Conservation (phyloP, 2,329 filamentous ascomycete species). For the Penicillium sclerotigenum region DNA sequence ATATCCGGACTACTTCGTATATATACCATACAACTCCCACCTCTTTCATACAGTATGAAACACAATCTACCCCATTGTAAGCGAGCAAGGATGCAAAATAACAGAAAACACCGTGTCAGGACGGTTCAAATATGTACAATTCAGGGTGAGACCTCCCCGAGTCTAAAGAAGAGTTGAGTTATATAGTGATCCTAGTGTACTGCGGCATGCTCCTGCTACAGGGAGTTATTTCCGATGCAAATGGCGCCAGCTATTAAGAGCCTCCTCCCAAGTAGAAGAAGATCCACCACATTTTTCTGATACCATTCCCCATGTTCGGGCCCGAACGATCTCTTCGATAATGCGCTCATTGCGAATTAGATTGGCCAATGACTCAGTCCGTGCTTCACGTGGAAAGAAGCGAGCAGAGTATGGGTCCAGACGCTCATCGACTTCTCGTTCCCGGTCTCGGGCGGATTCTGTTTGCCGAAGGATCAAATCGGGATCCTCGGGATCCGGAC, state of each 20-base stretch:
- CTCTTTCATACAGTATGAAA: background rate
- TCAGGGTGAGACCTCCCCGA: background rate
- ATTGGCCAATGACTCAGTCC: conserved; percentile 75
- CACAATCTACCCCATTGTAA: background rate
- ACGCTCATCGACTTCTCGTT: conserved; percentile 78
- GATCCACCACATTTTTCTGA: conserved; percentile 68
- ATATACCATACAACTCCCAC: background rate
- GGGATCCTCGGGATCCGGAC: conserved; percentile 82
- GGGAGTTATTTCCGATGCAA: conserved; percentile 22
- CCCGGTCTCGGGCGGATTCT: conserved; percentile 67
- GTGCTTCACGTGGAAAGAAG: conserved; percentile 71
- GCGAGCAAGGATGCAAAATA: no score
- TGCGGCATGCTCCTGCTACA: background rate
- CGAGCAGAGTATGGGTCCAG: conserved; percentile 86
- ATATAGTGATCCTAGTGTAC: background rate
- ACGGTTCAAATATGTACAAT: background rate
- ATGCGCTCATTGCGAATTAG: conserved; percentile 67
- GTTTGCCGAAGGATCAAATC: conserved; percentile 66
- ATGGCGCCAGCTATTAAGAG: conserved; percentile 61
- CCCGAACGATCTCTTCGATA: conserved; percentile 73
- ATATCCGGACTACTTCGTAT: background rate
- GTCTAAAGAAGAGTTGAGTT: conserved; percentile 4
- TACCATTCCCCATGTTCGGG: conserved; percentile 76
- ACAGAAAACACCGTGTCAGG: no score
- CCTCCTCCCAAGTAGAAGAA: conserved; percentile 61